Evolutionary conservation across 73 alveolate genomes (phyloP).

Genomic region (Stentor coeruleus): DNA sequence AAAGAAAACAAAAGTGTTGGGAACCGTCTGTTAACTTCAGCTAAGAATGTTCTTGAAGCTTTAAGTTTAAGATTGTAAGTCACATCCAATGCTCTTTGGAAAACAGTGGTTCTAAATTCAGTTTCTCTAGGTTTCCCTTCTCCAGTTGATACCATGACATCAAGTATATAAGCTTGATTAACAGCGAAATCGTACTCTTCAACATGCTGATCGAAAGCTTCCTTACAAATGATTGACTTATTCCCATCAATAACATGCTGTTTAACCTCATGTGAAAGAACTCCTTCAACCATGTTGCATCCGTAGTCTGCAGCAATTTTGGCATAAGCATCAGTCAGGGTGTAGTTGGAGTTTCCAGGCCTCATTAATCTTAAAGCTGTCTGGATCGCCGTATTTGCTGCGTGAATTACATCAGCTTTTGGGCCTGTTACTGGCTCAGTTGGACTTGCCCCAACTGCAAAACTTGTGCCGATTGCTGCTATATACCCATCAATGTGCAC

Average conservation of each 20-base stretch:
- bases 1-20: conserved; percentile 94
- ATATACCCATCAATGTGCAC: conserved; percentile 89
- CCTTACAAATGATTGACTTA: conserved; percentile 84
- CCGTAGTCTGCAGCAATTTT: conserved; percentile 77
- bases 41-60: conserved; percentile 72
- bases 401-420: conserved; percentile 91
- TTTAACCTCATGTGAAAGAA: conserved; percentile 92
- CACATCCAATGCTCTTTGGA: conserved; percentile 90
- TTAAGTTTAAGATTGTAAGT: conserved; percentile 54
- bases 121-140: conserved; percentile 82
- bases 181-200: conserved; percentile 92
- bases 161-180: conserved; percentile 87
- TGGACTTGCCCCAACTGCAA: conserved; percentile 59
- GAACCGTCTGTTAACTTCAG: conserved; percentile 83
- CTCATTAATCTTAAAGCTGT: conserved; percentile 74
- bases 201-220: conserved; percentile 80
- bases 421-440: conserved; percentile 59
- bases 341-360: conserved; percentile 11
- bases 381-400: conserved; percentile 92
- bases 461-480: conserved; percentile 85
- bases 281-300: conserved; percentile 75
- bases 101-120: conserved; percentile 91
- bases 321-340: conserved; percentile 78
- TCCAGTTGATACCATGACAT: conserved; percentile 82
- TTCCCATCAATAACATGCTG: conserved; percentile 95